Evolutionary conservation across 2,329 filamentous ascomycete species (phyloP).

Genomic region (Mycosphaerella sp.): DNA sequence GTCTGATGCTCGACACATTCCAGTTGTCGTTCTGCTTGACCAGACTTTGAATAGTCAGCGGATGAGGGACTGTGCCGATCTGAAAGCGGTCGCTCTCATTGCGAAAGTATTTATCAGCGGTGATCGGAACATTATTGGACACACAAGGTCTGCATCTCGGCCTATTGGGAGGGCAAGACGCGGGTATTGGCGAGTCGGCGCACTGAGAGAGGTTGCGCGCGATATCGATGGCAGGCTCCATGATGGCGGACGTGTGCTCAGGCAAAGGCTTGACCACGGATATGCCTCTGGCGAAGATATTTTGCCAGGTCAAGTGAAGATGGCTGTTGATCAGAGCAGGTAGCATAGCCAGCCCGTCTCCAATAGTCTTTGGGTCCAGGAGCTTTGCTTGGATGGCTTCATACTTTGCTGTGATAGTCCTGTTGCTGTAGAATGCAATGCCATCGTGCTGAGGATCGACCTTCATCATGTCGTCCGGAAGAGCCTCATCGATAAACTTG

Average conservation of each 20-base stretch:
- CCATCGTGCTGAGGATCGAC: slow-evolving; percentile 60
- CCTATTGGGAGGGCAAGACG: slow-evolving; percentile 77
- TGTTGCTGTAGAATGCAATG: slow-evolving; percentile 70
- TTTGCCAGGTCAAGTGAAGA: slow-evolving; percentile 79
- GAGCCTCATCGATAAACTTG: slow-evolving; percentile 58
- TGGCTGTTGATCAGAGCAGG: slow-evolving; percentile 76
- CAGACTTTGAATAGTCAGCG: slow-evolving; percentile 72
- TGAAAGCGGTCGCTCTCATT: slow-evolving; percentile 71
- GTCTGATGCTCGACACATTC: slow-evolving; percentile 42
- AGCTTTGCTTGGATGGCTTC: slow-evolving; percentile 59
- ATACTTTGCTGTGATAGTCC: slow-evolving; percentile 60
- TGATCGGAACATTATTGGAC: slow-evolving; percentile 58
- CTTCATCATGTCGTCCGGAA: slow-evolving; percentile 55
- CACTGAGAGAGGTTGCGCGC: slow-evolving; percentile 72
- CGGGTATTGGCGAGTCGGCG: slow-evolving; percentile 62
- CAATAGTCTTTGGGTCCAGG: slow-evolving; percentile 45
- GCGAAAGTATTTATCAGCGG: slow-evolving; percentile 60
- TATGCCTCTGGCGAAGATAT: slow-evolving; percentile 68
- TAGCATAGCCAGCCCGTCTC: slow-evolving; percentile 57
- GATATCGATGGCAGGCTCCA: slow-evolving; percentile 63
- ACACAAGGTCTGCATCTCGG: slow-evolving; percentile 69
- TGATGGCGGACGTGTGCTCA: slow-evolving; percentile 65
- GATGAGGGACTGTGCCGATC: slow-evolving; percentile 84
- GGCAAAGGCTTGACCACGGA: slow-evolving; percentile 74
- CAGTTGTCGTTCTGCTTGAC: slow-evolving; percentile 45